phyloP scores from a whole-genome alignment of 106 monocot species.

The Ottelia alismoides region DNA sequence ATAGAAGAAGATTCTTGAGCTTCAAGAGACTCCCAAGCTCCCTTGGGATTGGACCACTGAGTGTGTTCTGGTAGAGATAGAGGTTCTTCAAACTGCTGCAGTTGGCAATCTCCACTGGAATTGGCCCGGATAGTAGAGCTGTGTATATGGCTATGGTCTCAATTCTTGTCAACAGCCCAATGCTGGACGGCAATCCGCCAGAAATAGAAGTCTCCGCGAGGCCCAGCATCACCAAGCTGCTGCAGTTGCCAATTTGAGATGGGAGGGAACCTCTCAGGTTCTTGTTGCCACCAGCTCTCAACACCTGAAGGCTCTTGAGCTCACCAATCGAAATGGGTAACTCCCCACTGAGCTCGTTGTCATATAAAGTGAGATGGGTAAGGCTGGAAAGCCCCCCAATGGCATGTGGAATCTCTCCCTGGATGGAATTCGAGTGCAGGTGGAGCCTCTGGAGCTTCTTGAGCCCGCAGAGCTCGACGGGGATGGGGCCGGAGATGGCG shows the following conservation, averaged over 20 bases:
- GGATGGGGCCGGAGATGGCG: slow-evolving; percentile 70
- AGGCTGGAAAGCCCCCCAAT: slow-evolving; percentile 65
- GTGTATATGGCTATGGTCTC: slow-evolving; percentile 86
- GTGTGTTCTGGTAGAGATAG: slow-evolving; percentile 81
- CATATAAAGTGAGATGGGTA: slow-evolving; percentile 48
- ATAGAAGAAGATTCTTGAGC: slow-evolving; percentile 69
- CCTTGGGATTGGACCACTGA: slow-evolving; percentile 59
- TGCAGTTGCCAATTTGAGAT: slow-evolving; percentile 77
- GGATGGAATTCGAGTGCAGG: slow-evolving; percentile 63
- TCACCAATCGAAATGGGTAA: slow-evolving; percentile 64
- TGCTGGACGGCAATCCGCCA: slow-evolving; percentile 42
- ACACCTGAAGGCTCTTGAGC: slow-evolving; percentile 47
- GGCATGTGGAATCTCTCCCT: slow-evolving; percentile 46
- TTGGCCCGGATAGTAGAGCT: slow-evolving; percentile 51
- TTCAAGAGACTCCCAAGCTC: slow-evolving; percentile 49
- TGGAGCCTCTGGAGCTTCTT: slow-evolving; percentile 35
- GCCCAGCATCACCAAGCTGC: slow-evolving; percentile 52
- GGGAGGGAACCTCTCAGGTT: slow-evolving; percentile 54
- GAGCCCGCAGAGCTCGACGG: slow-evolving; percentile 49
- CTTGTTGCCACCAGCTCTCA: slow-evolving; percentile 83
- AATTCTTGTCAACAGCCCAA: slow-evolving; percentile 53
- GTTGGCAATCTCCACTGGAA: slow-evolving; percentile 69
- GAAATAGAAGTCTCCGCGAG: slow-evolving; percentile 84
- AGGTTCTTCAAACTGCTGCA: slow-evolving; percentile 55
- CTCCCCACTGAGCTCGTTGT: slow-evolving; percentile 56